Evolutionary conservation across 805 yeast species (phyloP).

Genomic region (Candida parachauliodes): DNA sequence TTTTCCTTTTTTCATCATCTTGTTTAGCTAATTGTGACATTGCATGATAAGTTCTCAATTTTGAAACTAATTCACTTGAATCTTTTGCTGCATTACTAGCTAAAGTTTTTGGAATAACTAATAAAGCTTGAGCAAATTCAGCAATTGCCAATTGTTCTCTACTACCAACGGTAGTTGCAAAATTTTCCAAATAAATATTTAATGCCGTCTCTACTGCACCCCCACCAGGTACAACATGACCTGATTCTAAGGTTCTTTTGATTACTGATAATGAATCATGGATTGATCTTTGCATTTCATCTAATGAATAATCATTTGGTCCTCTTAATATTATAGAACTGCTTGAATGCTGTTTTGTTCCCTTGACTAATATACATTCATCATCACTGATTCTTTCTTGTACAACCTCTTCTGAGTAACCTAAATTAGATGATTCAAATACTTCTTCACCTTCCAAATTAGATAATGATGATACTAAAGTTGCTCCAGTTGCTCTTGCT

Average conservation of each 20-base stretch:
- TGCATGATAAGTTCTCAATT: conserved; percentile 93
- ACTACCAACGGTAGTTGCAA: conserved; percentile 96
- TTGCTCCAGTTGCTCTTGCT: conserved; percentile 97
- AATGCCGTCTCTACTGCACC: conserved; percentile 98
- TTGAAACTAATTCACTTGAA: conserved; percentile 90
- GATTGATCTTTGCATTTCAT: conserved; percentile 97
- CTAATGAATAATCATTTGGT: conserved; percentile 89
- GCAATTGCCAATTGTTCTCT: conserved; percentile 98
- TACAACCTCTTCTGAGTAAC: conserved; percentile 84
- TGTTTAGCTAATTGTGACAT: conserved; percentile 85
- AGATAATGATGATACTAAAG: conserved; percentile 79
- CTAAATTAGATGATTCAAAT: conserved; percentile 79
- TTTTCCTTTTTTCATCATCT: conserved; percentile 79
- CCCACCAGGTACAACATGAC: conserved; percentile 96
- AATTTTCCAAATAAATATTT: conserved; percentile 90
- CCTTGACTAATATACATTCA: conserved; percentile 90
- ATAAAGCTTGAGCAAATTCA: conserved; percentile 87
- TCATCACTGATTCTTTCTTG: conserved; percentile 93
- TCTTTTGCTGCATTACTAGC: conserved; percentile 98
- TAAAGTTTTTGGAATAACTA: conserved; percentile 91
- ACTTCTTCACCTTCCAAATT: conserved; percentile 96
- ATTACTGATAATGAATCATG: conserved; percentile 94
- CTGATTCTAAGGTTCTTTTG: conserved; percentile 92
- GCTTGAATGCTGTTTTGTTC: conserved; percentile 87
- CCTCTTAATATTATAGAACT: conserved; percentile 93